Evolutionary conservation across 2,329 filamentous ascomycete genomes (phyloP).

Genomic region (Diplodia seriata): DNA sequence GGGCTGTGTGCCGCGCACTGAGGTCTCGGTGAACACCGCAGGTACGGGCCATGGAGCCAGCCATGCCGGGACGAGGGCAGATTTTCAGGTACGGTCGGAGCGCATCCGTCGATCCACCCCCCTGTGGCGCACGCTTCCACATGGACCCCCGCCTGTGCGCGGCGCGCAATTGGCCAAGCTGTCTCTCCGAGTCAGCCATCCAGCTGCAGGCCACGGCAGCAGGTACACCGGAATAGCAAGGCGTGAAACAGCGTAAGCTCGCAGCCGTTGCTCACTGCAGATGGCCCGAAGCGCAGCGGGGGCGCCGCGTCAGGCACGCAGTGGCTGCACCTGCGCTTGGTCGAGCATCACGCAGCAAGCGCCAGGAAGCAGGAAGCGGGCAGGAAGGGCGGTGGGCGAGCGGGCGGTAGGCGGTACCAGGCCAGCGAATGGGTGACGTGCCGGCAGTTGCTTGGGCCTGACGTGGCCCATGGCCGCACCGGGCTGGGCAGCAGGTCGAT

Average conservation of each 20-base stretch:
- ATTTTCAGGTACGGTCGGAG: conserved; percentile 30
- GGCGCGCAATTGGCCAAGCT: conserved; percentile 19
- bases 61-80: conserved; percentile 21
- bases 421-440: conserved; percentile 4
- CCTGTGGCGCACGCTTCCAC: conserved; percentile 28
- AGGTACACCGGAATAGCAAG: conserved; percentile 27
- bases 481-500: conserved; percentile 2
- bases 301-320: conserved; percentile 15
- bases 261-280: conserved; percentile 18
- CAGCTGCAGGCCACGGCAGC: conserved; percentile 20
- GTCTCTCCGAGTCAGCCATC: conserved; percentile 7
- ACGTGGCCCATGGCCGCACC: conserved; percentile 11
- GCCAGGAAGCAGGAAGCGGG: background rate
- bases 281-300: conserved; percentile 21
- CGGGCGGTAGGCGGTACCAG: background rate
- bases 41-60: conserved; percentile 15
- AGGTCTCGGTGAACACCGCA: conserved; percentile 30
- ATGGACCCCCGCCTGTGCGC: conserved; percentile 25
- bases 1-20: conserved; percentile 26
- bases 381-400: background rate
- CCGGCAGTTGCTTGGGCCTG: conserved; percentile 5
- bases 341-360: background rate
- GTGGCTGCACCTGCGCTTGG: background rate
- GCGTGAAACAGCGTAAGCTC: conserved; percentile 28
- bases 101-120: conserved; percentile 30